These are phyloP conservation scores for Lipomyces kockii DNA, from an alignment of 805 yeast genomes.

Conservation along the genomic window DNA sequence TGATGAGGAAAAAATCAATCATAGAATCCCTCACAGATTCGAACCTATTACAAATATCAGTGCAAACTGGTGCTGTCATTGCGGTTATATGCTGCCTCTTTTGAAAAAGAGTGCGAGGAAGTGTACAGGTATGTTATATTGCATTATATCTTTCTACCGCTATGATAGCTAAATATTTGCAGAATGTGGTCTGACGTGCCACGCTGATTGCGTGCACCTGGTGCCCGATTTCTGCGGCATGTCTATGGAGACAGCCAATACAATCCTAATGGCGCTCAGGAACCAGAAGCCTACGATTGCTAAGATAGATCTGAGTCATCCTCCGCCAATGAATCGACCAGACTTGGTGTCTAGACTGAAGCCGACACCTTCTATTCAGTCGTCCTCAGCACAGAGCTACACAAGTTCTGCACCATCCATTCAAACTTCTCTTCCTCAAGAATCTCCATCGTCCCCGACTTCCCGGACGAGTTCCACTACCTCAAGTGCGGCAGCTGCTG, in stretches of 20 bases:
- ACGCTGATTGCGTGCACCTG: conserved; percentile 85
- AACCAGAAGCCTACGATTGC: conserved; percentile 26
- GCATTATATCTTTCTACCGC: not conserved
- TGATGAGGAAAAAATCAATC: conserved; percentile 84
- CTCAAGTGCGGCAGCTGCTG: conserved; percentile 14
- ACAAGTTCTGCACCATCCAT: not conserved
- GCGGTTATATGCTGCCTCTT: conserved; percentile 96
- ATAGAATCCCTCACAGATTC: conserved; percentile 95
- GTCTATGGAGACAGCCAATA: conserved; percentile 96
- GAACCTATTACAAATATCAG: conserved; percentile 91
- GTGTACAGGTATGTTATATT: conserved; percentile 42
- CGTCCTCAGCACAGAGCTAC: not conserved
- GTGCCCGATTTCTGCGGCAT: conserved; percentile 99
- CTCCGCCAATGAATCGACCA: conserved; percentile 4
- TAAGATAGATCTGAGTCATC: conserved; percentile 4
- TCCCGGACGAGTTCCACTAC: conserved; percentile 1
- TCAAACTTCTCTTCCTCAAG: conserved; percentile 3
- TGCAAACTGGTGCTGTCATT: conserved; percentile 99
- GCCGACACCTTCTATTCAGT: conserved; percentile 1
- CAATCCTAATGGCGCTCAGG: conserved; percentile 70
- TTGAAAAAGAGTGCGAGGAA: conserved; percentile 87
- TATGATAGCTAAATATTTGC: conserved; percentile 46
- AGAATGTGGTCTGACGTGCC: conserved; percentile 92
- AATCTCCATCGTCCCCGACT: not conserved
- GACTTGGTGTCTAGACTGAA: not conserved